phyloP scores from a whole-genome alignment of 2,329 filamentous ascomycete species.

The Talaromyces sp. region DNA sequence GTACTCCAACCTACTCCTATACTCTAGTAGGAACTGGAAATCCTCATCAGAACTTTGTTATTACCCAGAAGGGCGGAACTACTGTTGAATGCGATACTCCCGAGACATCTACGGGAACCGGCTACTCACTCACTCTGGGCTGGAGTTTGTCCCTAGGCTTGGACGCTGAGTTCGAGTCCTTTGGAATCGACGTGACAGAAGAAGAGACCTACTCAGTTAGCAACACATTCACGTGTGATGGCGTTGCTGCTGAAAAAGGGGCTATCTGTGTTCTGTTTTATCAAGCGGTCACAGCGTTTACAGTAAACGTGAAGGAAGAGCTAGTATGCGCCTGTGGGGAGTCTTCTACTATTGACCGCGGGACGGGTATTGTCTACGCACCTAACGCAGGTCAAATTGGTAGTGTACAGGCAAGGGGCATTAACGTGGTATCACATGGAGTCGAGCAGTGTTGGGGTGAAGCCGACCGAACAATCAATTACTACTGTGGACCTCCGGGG shows the following conservation, averaged over 20 bases:
- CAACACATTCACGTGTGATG: not conserved
- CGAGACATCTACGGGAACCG: not conserved
- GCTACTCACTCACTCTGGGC: not conserved
- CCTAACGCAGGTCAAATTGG: not conserved
- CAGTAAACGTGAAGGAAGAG: not conserved
- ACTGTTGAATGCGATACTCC: not conserved
- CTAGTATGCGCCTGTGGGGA: not conserved
- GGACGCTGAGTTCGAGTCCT: not conserved
- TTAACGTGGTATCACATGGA: not conserved
- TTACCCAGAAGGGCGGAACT: not conserved
- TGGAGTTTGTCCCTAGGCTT: not conserved
- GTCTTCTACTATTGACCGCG: not conserved
- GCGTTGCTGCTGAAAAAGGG: not conserved
- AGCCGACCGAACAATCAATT: not conserved
- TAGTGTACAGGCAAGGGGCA: not conserved
- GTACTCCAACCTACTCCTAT: not conserved
- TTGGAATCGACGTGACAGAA: not conserved
- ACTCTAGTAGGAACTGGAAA: not conserved
- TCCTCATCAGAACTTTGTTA: conserved; percentile 3
- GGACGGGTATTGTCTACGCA: not conserved
- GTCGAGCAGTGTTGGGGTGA: not conserved
- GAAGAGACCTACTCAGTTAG: not conserved
- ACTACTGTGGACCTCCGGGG: not conserved
- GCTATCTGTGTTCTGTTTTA: not conserved
- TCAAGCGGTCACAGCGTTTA: not conserved